phyloP scores from a whole-genome alignment of 2,329 filamentous ascomycete genomes.

The Fragosphaeria purpurea region DNA sequence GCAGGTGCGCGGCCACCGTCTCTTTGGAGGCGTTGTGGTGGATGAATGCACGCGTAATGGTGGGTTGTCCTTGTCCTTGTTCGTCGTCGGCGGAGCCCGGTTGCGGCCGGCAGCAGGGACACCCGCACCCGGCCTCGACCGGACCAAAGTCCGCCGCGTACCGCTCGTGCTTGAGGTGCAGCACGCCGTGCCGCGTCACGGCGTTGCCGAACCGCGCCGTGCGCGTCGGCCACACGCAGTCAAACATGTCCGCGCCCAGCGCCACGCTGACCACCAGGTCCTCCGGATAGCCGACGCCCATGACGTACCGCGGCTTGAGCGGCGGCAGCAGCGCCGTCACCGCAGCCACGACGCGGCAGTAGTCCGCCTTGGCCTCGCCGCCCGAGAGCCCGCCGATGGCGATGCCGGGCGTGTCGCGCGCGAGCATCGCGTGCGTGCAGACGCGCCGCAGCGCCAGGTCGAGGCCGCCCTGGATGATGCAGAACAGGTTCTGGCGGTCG shows the following conservation, averaged over 20 bases:
- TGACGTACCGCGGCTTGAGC: conserved; percentile 93
- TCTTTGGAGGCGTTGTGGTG: conserved; percentile 91
- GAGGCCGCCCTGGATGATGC: conserved; percentile 93
- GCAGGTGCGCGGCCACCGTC: conserved; percentile 73
- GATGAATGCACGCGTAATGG: conserved; percentile 79
- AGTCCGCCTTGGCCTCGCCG: conserved; percentile 87
- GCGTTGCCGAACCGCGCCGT: conserved; percentile 96
- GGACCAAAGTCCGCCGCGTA: conserved; percentile 75
- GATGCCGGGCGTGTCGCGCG: conserved; percentile 85
- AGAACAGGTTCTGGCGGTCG: conserved; percentile 83
- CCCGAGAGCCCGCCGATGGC: conserved; percentile 92
- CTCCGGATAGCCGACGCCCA: conserved; percentile 97
- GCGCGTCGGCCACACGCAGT: conserved; percentile 96
- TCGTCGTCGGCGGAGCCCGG: conserved; percentile 38
- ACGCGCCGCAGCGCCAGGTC: conserved; percentile 76
- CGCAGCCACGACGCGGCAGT: conserved; percentile 78
- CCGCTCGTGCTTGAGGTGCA: conserved; percentile 70
- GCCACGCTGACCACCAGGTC: conserved; percentile 90
- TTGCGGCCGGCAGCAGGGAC: conserved; percentile 60
- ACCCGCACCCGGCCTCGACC: conserved; percentile 74
- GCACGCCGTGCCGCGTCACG: conserved; percentile 67
- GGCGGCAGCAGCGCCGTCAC: conserved; percentile 81
- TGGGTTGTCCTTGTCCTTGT: conserved; percentile 41
- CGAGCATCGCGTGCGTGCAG: conserved; percentile 81
- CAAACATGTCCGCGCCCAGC: conserved; percentile 96